Evolutionary conservation across 306 rosid species (phyloP).

Genomic region (Astragalus glycyphyllos): DNA sequence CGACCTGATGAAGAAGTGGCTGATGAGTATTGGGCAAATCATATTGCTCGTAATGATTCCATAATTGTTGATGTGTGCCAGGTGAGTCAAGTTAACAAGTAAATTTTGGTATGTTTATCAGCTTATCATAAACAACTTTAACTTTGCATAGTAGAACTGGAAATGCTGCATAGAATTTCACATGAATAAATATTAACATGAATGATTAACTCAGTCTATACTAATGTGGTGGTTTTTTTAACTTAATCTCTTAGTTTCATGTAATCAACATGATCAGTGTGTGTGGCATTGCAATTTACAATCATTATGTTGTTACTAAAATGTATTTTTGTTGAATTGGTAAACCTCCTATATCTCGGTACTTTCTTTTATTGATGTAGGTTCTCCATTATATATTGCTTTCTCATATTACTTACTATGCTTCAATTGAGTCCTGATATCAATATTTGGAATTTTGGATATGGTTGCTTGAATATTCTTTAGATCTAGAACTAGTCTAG

Average conservation of each 20-base stretch:
- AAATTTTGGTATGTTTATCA: conserved; percentile 12
- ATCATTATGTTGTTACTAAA: not conserved
- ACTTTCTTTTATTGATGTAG: not conserved
- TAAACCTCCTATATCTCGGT: not conserved
- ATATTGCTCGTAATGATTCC: conserved; percentile 97
- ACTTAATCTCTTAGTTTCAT: not conserved
- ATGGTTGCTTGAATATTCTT: not conserved
- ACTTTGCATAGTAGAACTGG: conserved; percentile 30
- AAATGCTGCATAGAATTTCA: conserved; percentile 18
- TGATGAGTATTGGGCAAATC: conserved; percentile 98
- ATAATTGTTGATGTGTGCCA: conserved; percentile 98
- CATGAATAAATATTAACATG: conserved; percentile 11
- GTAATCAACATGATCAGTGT: not conserved
- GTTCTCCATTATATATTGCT: conserved; percentile 1
- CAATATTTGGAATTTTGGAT: too few species aligned
- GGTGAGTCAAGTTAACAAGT: conserved; percentile 58
- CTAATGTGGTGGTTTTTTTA: conserved; percentile 20
- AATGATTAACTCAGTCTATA: conserved; percentile 17
- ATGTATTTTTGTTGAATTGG: not conserved
- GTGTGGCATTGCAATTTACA: not conserved
- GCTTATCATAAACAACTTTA: conserved; percentile 25
- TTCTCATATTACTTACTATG: not conserved
- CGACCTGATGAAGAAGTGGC: conserved; percentile 99
- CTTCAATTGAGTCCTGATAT: not conserved
- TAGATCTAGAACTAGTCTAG: not conserved